Percentiles rank a stretch among this genome's conserved stretches.
Evolutionary conservation across 2,329 filamentous ascomycete genomes (phyloP).

Genomic region (Cadophora luteo-olivacea): DNA sequence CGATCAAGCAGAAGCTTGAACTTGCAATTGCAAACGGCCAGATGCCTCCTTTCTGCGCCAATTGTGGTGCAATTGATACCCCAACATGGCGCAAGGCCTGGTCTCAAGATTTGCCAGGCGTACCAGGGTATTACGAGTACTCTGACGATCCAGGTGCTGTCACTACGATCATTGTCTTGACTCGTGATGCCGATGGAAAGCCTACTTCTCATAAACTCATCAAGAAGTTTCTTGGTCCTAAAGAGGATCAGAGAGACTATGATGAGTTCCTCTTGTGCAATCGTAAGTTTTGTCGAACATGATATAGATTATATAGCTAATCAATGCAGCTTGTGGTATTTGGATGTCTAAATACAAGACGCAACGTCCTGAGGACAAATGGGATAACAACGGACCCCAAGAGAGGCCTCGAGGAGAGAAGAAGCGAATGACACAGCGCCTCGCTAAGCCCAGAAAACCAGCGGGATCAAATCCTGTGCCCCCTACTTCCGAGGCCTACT

Average conservation of each 20-base stretch:
- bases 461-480: constrained; percentile 7
- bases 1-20: constrained; percentile 60
- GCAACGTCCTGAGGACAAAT: constrained; percentile 83
- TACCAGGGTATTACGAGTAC: constrained; percentile 72
- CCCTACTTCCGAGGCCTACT: constrained; percentile 43
- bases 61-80: constrained; percentile 95
- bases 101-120: constrained; percentile 75
- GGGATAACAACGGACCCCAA: constrained; percentile 57
- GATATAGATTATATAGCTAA: constrained; percentile 25
- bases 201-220: constrained; percentile 74
- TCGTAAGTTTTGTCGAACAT: constrained; percentile 58
- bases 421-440: constrained; percentile 39
- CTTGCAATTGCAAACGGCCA: constrained; percentile 76
- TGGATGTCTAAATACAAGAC: constrained; percentile 90
- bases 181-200: constrained; percentile 66
- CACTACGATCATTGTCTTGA: constrained; percentile 74
- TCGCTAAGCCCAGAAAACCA: constrained; percentile 43
- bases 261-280: constrained; percentile 85
- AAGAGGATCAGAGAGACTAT: constrained; percentile 72
- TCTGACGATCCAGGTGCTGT: constrained; percentile 76
- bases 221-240: constrained; percentile 72
- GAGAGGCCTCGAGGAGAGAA: constrained; percentile 54
- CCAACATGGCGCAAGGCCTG: constrained; percentile 96
- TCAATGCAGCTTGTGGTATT: constrained; percentile 77
- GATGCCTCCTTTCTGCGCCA: constrained; percentile 87